These are phyloP conservation scores for Calonectria henricotiae DNA, from an alignment of 2,329 filamentous ascomycete genomes.

Conservation along the genomic window DNA sequence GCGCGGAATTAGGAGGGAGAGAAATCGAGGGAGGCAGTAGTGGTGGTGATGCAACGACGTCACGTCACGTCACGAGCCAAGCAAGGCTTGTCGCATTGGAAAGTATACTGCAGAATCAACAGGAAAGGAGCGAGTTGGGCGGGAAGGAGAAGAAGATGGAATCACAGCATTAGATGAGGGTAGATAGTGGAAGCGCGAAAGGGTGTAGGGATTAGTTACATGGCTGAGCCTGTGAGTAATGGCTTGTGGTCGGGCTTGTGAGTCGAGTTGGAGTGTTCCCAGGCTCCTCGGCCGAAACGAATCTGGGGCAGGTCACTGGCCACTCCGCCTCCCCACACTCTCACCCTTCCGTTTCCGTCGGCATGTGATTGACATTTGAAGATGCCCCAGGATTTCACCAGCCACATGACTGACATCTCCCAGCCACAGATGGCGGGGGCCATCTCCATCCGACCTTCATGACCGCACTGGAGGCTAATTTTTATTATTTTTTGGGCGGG, in stretches of 20 bases:
- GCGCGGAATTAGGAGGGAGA: background rate
- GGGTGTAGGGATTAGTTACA: constrained; percentile 23
- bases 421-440: constrained; percentile 34
- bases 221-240: constrained; percentile 19
- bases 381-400: constrained; percentile 4
- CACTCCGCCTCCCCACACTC: constrained; percentile 49
- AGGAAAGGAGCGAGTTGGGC: constrained; percentile 11
- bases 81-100: constrained; percentile 37
- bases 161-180: background rate
- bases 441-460: background rate
- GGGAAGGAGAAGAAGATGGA: constrained; percentile 19
- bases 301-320: constrained; percentile 49
- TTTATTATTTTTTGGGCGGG: constrained; percentile 38
- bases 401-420: constrained; percentile 38
- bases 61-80: constrained; percentile 46
- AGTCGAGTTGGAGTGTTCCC: constrained; percentile 34
- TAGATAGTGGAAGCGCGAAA: background rate
- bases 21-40: background rate
- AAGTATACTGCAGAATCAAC: background rate
- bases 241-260: constrained; percentile 27
- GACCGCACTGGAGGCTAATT: background rate
- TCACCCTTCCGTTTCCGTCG: constrained; percentile 40
- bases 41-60: constrained; percentile 45
- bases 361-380: constrained; percentile 53
- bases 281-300: constrained; percentile 52